Base-by-base conservation (phyloP, 2,329 filamentous ascomycete genomes). In the Ceratocystiopsis sp. region DNA sequence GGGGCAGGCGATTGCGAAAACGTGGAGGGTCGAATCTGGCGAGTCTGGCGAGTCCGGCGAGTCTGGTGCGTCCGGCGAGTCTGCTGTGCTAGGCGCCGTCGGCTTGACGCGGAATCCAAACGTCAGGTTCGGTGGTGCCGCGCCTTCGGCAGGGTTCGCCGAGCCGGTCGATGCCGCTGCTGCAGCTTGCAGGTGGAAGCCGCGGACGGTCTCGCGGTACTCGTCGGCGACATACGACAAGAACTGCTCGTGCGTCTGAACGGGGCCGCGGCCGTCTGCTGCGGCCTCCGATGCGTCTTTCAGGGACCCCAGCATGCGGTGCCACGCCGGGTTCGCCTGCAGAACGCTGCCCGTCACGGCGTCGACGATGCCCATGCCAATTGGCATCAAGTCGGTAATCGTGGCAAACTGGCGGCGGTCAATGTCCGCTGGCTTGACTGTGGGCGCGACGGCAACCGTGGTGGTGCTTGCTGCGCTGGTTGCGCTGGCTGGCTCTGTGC, bases 331-430 rank as follows among this genome's bases (percentile, higher is more conserved):
- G 52, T 86, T 86, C 46, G 78, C 80, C 54, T 69, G 35, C 64
- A 62, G 50, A 69, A 64, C 63, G 67, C 85, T 11, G 77, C 74
- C 41, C 81, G 72, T 52, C 85, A 86, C 46, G 78, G 80, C 54
- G 52, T 81, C 72, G 12, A 77, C 73, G 46, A 85, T 80, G 52
- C 78, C 82, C 60, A 85, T 78, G 16, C 80, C 81, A 1, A 83
- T 75, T 0, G 81, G 81, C 2, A 81, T 76, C 42, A 84, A 78
- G 51, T 84, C 78, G 2, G 80, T 76, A 59, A 85, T 78, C 6
- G 74, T 66, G 9, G 76, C 75, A 50, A 84, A 84, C 43, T 76
- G 73, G 32, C 13, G 15, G 16, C 6, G 15, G 32, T 33, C 32
- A 11, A 11, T 14, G 32, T 11, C 32, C 5, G 32, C 11, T 5